Base-by-base conservation (phyloP, 148 eudicot species). In the Fagopyrum homotropicum region DNA sequence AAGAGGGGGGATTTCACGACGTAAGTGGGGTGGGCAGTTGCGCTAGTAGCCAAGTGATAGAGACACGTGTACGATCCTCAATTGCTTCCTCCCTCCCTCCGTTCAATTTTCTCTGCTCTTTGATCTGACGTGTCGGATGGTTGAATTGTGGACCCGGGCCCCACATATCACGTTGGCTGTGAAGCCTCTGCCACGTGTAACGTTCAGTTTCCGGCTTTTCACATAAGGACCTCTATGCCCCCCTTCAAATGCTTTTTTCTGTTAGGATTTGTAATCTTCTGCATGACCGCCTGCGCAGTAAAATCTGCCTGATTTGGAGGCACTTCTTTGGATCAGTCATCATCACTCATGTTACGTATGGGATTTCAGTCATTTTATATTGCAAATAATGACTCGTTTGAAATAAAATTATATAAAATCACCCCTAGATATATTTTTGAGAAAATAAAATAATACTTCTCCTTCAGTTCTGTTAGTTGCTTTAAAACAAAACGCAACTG, bases 21-120 rank as follows among this genome's bases (percentile, higher is more conserved):
- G 46, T 35, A 35, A 19, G 19, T 35, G 71, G 69, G 71, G 43
- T 22, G 77, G 75, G 47, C 40, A 17, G 77, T 75, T 46, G 71
- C 40, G 74, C 79, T 45, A 16, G 7, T 12, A 11, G 79, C 10
- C 46, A 71, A 70, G 51, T 22, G 7, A 63, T 16, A 4, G 46
- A 4, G 47, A 66, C 71, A 66, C 71, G 71, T 66, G 71, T 40
- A 66, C 71, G 71, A 35, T 15, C 7, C 47, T 6, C 19, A 6
- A 6, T 40, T 30, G 6, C 46, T 43, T 66, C 71, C 71, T 40
- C 35, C 69, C 16, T 15, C 45, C 19, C 15, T 14, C 71, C 71
- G 71, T 66, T 66, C 71, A 29, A 49, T 59, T 59, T 59, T 11
- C 26, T 30, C 69, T 49, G 12, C 11, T 49, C 52, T 8, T 7